Evolutionary conservation across 129 eudicot species (phyloP).

Genomic region (Saposhnikovia divaricata): DNA sequence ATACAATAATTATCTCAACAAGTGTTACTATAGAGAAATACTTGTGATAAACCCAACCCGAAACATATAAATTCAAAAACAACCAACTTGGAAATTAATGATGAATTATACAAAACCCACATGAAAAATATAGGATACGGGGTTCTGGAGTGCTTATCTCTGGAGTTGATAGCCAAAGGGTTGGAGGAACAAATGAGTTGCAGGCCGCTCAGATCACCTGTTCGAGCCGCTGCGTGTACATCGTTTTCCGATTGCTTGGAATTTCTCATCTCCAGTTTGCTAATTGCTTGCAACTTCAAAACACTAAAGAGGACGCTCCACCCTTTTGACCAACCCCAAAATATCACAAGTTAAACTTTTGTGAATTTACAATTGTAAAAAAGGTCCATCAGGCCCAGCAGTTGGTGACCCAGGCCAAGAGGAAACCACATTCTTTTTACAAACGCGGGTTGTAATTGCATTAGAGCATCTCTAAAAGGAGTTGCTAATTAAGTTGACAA

Average conservation of each 20-base stretch:
- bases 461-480: too few relatives aligned
- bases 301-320: too few relatives aligned
- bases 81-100: not conserved
- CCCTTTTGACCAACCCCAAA: too few relatives aligned
- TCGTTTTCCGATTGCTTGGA: not conserved
- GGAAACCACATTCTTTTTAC: too few relatives aligned
- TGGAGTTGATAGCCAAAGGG: conserved; percentile 70
- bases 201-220: conserved; percentile 59
- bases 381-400: too few relatives aligned
- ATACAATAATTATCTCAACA: not conserved
- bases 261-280: not conserved
- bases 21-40: not conserved
- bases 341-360: too few relatives aligned
- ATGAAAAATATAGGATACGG: conserved; percentile 56
- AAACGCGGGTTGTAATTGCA: too few relatives aligned
- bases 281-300: too few relatives aligned
- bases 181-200: conserved; percentile 50
- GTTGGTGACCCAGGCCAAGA: too few relatives aligned
- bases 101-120: not conserved
- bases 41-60: not conserved
- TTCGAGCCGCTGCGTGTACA: conserved; percentile 5
- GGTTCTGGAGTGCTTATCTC: conserved; percentile 92
- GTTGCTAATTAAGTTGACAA: too few relatives aligned
- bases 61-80: not conserved
- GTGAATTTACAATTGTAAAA: too few relatives aligned